Base-by-base conservation (phyloP, 352 stramenopile species). In the Globisporangium lucens region DNA sequence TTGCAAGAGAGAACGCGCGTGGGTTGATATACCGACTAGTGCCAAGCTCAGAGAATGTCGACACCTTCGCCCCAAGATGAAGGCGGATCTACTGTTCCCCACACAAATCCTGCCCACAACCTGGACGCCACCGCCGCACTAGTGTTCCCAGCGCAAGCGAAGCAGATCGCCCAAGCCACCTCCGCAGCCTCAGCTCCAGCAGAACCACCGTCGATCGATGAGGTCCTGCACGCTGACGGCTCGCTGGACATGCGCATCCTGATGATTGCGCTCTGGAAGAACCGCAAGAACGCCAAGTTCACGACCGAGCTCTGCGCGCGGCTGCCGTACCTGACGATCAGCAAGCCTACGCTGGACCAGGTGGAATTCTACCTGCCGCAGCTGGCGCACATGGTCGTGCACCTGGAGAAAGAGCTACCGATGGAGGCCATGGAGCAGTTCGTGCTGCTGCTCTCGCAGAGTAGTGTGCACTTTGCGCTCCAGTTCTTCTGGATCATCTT, bases 401-500 rank as follows among this genome's bases (percentile, higher is more conserved):
- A 94, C 63, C 69, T 94, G 5, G 87, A 94, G 43, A 78, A 77
- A n/a, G 83, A 94, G 69, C 71, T 93, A 15, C 83, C 87, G 1
- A 89, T 91, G 70, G 80, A 82, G 27, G 75, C 81, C 24, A 88
- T 94, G 70, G 87, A 93, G 74, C 83, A 91, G 63, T 93, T 94
- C 52, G 81, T 93, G 66, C 69, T 94, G 27, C 64, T 90, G 38
- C 74, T 94, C 22, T 85, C 79, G 5, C 79, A 90, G 61, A 90
- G 80, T 65, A 94, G 87, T 55, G 79, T 89, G 22, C 84, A 94
- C 68, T 89, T 94, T 56, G 87, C 87, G 9, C 66, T 93, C n/a
- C 83, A 93, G 66, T 83, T 93, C 65, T 93, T 94, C 72, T 94
- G 87, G 87, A 89, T 90, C 57, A 78, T 94, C 56, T 94, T 93